Conservation (phyloP, 116 monocot genomes). For the Papilionanthe hybrid region DNA sequence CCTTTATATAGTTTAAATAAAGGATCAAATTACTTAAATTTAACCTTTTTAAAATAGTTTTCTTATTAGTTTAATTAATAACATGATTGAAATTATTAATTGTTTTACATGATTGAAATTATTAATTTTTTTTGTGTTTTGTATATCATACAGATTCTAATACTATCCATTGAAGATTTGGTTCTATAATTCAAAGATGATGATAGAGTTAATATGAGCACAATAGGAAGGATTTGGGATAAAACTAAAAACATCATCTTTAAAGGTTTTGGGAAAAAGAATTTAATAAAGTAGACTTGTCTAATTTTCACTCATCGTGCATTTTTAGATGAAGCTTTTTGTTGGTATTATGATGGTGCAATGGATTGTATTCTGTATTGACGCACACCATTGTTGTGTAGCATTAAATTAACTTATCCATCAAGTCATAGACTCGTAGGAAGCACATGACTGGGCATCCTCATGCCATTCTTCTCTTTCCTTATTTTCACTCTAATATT, state of each 20-base stretch:
- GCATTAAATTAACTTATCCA: background rate
- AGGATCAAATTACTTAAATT: no score
- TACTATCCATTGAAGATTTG: background rate
- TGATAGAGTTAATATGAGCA: background rate
- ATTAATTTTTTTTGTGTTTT: background rate
- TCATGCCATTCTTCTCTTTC: background rate
- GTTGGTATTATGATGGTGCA: background rate
- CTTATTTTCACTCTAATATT: no score
- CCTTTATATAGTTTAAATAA: no score
- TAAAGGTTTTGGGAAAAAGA: background rate
- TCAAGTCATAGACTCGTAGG: background rate
- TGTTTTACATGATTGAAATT: no score
- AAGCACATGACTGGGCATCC: background rate
- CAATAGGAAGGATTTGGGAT: background rate
- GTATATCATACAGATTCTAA: background rate
- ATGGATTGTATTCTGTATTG: background rate
- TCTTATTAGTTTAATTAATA: no score
- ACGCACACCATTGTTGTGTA: background rate
- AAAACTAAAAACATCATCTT: background rate
- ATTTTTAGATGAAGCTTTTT: background rate
- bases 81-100: no score
- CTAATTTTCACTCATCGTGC: background rate
- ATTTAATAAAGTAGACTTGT: background rate
- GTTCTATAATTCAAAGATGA: background rate
- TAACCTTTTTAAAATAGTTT: no score